Conservation (phyloP, 2,329 filamentous ascomycete species). For the Onygenales sp. region DNA sequence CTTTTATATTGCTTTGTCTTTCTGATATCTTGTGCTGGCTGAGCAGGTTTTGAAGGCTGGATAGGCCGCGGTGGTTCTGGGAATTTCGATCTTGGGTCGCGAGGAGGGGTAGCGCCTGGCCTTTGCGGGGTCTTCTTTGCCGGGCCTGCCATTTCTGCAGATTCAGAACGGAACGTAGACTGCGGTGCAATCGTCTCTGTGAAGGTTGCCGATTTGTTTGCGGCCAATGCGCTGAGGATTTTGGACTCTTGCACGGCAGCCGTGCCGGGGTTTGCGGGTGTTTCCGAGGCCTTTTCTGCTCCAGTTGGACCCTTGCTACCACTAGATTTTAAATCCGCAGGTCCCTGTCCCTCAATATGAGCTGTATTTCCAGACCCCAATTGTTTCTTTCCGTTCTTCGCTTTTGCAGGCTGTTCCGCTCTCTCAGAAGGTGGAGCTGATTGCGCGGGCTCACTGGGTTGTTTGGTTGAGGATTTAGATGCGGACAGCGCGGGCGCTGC, state of each 20-base stretch:
- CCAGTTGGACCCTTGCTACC: not conserved
- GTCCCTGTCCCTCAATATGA: not conserved
- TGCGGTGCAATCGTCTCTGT: not conserved
- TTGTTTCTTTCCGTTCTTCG: not conserved
- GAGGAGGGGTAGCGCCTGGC: not conserved
- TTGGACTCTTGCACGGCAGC: slow-evolving; percentile 1
- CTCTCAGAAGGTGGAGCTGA: not conserved
- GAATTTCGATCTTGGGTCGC: not conserved
- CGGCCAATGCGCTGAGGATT: not conserved
- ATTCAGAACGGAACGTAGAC: not conserved
- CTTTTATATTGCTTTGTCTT: slow-evolving; percentile 33
- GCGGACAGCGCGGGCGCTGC: not conserved
- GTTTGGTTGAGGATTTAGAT: not conserved
- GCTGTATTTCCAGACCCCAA: not conserved
- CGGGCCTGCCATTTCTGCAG: not conserved
- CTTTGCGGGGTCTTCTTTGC: not conserved
- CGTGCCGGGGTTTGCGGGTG: not conserved
- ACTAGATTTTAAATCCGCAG: not conserved
- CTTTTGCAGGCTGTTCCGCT: not conserved
- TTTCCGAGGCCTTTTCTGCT: not conserved
- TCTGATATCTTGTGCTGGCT: slow-evolving; percentile 21
- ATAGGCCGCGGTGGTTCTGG: not conserved
- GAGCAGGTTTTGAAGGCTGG: not conserved
- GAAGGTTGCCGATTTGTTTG: not conserved
- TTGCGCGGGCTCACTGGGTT: not conserved